Conservation (phyloP, 257 asterid genomes). For the Nicotiana attenuata region DNA sequence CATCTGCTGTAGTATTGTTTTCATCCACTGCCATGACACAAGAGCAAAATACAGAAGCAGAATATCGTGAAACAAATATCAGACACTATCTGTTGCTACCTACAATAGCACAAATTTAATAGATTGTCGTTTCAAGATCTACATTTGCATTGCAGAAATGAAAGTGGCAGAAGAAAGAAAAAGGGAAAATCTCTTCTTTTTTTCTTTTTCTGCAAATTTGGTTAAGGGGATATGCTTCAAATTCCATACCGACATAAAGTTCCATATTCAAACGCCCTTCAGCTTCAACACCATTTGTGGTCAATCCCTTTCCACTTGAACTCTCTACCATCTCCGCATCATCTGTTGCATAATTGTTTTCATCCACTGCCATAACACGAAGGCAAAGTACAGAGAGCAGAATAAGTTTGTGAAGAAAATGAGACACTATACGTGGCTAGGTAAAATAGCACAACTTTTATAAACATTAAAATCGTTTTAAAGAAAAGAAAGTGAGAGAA, state of each 20-base stretch:
- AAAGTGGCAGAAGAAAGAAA: not conserved
- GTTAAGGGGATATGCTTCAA: not conserved
- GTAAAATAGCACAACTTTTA: not conserved
- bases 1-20: slow-evolving; percentile 3
- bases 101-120: not conserved
- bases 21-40: slow-evolving; percentile 25
- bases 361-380: slow-evolving; percentile 24
- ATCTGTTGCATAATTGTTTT: slow-evolving; percentile 1
- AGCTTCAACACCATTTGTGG: not conserved
- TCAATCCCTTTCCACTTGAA: slow-evolving; percentile 14
- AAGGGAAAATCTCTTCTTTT: not conserved
- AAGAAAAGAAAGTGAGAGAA: not conserved
- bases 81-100: not conserved
- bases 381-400: too few relatives aligned
- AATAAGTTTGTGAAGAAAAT: not conserved
- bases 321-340: slow-evolving; percentile 8
- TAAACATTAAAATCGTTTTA: too few relatives aligned
- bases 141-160: too few relatives aligned
- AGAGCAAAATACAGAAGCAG: too few relatives aligned
- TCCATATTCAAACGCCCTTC: slow-evolving; percentile 13
- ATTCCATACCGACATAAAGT: not conserved
- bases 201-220: not conserved
- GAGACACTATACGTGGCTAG: not conserved
- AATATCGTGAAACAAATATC: not conserved
- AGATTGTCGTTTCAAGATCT: too few relatives aligned